Evolutionary conservation across 1,284 basidiomycete genomes (phyloP).

Genomic region (Austroboletus niveus): DNA sequence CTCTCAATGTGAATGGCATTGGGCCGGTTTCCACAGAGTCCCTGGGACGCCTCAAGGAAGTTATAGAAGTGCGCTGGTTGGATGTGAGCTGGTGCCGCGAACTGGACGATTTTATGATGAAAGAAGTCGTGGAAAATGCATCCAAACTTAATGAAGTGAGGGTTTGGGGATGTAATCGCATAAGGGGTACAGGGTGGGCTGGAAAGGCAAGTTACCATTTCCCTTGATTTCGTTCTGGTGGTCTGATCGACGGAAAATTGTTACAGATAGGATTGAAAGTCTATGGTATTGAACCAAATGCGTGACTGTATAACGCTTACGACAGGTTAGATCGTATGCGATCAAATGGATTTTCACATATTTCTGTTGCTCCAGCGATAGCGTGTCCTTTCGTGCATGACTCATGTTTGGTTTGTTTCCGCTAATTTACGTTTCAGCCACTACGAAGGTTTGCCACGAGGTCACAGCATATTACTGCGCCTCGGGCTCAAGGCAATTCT

Average conservation of each 20-base stretch:
- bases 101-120: constrained; percentile 82
- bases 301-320: constrained; percentile 4
- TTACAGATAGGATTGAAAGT: constrained; percentile 44
- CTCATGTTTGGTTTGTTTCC: too few species aligned
- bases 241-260: neutral
- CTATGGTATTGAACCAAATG: constrained; percentile 44
- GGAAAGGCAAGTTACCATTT: constrained; percentile 39
- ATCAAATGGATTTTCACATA: neutral
- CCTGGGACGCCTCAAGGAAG: constrained; percentile 50
- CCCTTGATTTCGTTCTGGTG: neutral
- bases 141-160: constrained; percentile 54
- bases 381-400: too few species aligned
- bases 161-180: constrained; percentile 70
- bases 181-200: constrained; percentile 51
- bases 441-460: too few species aligned
- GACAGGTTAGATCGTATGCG: neutral
- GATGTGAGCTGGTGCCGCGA: constrained; percentile 89
- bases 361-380: too few species aligned
- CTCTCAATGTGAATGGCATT: constrained; percentile 69
- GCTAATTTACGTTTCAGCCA: too few species aligned
- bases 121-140: constrained; percentile 42
- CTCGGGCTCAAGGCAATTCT: too few species aligned
- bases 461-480: too few species aligned
- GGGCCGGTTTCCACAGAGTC: constrained; percentile 50
- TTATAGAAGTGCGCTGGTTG: constrained; percentile 54